phyloP scores from a whole-genome alignment of 2,329 filamentous ascomycete genomes.

The Xylaria sp. region DNA sequence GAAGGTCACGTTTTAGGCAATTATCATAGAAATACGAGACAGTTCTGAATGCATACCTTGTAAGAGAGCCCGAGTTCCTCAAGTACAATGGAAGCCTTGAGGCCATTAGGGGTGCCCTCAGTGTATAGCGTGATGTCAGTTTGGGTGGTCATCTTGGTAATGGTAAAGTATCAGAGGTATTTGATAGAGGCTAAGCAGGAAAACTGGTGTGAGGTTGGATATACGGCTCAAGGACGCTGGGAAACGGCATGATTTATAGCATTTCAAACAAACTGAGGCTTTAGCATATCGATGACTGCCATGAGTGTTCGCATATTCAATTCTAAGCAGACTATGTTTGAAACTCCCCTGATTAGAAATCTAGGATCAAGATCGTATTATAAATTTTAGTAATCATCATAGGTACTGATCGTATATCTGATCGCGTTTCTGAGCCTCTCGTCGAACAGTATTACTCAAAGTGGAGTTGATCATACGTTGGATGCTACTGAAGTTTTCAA shows the following conservation, averaged over 20 bases:
- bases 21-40: not conserved
- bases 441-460: conserved; percentile 9
- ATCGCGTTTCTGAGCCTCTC: conserved; percentile 3
- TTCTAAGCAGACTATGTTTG: not conserved
- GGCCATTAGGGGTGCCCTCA: conserved; percentile 84
- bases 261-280: not conserved
- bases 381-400: conserved; percentile 10
- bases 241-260: conserved; percentile 17
- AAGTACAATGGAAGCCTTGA: conserved; percentile 85
- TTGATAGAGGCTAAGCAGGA: conserved; percentile 1
- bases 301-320: not conserved
- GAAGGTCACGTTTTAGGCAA: not conserved
- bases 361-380: conserved; percentile 4
- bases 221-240: not conserved
- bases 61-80: conserved; percentile 85
- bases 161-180: not conserved
- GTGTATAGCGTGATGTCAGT: conserved; percentile 80
- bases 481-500: not conserved
- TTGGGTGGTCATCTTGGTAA: conserved; percentile 55
- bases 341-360: conserved; percentile 14
- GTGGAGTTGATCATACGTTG: conserved; percentile 4
- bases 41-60: conserved; percentile 58
- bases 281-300: not conserved
- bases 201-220: not conserved
- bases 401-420: not conserved